Conservation (phyloP, 2,329 filamentous ascomycete genomes). For the Tolypocladium paradoxum region DNA sequence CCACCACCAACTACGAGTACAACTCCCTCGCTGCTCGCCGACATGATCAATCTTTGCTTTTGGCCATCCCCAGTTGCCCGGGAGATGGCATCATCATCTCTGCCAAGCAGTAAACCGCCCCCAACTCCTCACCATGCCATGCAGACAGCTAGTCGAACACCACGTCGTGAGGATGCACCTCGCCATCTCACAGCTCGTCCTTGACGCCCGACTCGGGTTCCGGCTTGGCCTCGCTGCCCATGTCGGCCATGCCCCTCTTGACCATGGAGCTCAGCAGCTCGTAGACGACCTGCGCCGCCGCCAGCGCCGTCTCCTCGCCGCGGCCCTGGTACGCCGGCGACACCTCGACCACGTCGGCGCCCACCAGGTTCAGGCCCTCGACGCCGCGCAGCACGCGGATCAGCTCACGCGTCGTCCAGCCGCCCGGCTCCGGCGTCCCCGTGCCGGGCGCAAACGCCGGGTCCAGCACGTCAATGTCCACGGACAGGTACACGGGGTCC, state of each 20-base stretch:
- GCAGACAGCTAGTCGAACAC: neutral
- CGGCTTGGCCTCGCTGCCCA: conserved; percentile 31
- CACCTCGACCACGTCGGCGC: conserved; percentile 80
- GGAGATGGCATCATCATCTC: neutral
- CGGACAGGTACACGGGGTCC: conserved; percentile 68
- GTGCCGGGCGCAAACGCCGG: conserved; percentile 60
- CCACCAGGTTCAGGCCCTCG: conserved; percentile 74
- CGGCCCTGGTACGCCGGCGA: conserved; percentile 72
- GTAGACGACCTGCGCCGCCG: conserved; percentile 73
- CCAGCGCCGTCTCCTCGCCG: conserved; percentile 72
- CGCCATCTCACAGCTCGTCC: conserved; percentile 28
- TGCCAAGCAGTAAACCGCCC: too few species aligned
- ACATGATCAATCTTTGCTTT: neutral
- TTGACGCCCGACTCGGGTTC: conserved; percentile 19
- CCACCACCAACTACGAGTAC: neutral
- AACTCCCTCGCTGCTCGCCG: neutral
- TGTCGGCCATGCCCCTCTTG: conserved; percentile 34
- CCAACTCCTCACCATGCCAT: too few species aligned
- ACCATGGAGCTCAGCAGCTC: conserved; percentile 75
- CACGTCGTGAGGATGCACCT: neutral
- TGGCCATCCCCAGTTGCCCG: neutral
- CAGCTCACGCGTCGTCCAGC: conserved; percentile 83
- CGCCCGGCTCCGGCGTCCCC: conserved; percentile 81
- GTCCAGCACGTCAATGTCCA: conserved; percentile 79
- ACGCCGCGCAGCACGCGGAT: conserved; percentile 74